phyloP scores from a whole-genome alignment of 129 eudicot species.

The Logfia minima region DNA sequence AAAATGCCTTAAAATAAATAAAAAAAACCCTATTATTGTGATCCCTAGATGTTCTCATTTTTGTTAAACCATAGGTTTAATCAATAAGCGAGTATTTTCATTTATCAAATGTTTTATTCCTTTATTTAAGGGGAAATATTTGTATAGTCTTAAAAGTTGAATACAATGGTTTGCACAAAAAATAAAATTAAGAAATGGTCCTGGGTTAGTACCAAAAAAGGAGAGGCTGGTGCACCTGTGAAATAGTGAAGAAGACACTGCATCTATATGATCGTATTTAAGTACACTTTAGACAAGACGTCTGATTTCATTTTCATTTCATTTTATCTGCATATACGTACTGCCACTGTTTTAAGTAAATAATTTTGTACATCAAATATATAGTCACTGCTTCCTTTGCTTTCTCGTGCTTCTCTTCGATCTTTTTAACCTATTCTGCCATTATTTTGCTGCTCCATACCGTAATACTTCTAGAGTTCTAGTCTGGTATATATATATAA shows the following conservation, averaged over 20 bases:
- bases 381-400: constrained; percentile 15
- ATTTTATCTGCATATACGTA: background rate
- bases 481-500: too few relatives aligned
- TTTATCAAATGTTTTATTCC: too few relatives aligned
- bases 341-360: constrained; percentile 23
- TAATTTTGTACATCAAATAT: background rate
- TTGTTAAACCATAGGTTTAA: too few relatives aligned
- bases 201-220: constrained; percentile 28
- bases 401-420: constrained; percentile 26
- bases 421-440: background rate
- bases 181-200: constrained; percentile 4
- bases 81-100: too few relatives aligned
- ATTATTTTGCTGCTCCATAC: too few relatives aligned
- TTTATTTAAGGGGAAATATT: too few relatives aligned
- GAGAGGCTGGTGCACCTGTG: constrained; percentile 25
- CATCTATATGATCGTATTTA: constrained; percentile 13
- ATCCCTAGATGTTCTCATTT: too few relatives aligned
- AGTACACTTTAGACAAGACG: constrained; percentile 36
- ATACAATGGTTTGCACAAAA: constrained; percentile 18
- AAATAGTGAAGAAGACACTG: constrained; percentile 28
- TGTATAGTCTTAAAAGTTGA: background rate
- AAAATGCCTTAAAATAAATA: too few relatives aligned
- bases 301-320: constrained; percentile 18
- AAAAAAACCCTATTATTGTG: too few relatives aligned
- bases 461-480: too few relatives aligned